Evolutionary conservation across 257 asterid species (phyloP).

Genomic region (Ilex asprella): DNA sequence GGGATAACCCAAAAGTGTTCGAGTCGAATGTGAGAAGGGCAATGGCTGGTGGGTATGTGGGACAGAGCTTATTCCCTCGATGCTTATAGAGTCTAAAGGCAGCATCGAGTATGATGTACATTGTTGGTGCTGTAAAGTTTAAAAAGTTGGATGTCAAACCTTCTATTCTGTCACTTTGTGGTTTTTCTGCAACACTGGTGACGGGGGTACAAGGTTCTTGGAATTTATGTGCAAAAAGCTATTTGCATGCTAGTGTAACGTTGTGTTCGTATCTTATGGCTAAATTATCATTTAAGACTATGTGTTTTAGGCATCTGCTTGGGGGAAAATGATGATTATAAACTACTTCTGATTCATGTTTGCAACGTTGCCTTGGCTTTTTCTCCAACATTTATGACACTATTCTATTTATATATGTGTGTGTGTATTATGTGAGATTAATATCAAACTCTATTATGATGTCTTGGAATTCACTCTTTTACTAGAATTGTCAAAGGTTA

Average conservation of each 20-base stretch:
- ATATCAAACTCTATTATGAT: too few relatives aligned
- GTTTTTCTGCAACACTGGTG: conserved; percentile 17
- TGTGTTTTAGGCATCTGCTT: too few relatives aligned
- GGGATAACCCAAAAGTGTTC: conserved; percentile 81
- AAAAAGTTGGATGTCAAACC: conserved; percentile 33
- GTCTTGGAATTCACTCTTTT: too few relatives aligned
- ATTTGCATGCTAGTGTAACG: conserved; percentile 20
- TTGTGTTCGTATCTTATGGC: background rate
- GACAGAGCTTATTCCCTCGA: conserved; percentile 74
- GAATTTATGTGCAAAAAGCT: conserved; percentile 25
- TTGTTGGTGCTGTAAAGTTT: conserved; percentile 23
- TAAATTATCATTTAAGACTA: too few relatives aligned
- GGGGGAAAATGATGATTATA: too few relatives aligned
- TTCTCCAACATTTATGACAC: too few relatives aligned
- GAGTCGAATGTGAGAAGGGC: conserved; percentile 25
- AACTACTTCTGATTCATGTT: too few relatives aligned
- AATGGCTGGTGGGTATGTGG: conserved; percentile 16
- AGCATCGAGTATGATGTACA: conserved; percentile 14
- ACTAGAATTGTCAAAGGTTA: too few relatives aligned
- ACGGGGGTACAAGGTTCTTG: conserved; percentile 7
- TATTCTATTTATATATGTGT: too few relatives aligned
- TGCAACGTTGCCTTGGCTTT: too few relatives aligned
- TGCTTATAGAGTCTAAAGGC: conserved; percentile 45
- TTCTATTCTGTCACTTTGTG: background rate
- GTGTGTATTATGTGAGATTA: too few relatives aligned